Base-by-base conservation (phyloP, 352 stramenopile species). In the Sclerospora graminicola region DNA sequence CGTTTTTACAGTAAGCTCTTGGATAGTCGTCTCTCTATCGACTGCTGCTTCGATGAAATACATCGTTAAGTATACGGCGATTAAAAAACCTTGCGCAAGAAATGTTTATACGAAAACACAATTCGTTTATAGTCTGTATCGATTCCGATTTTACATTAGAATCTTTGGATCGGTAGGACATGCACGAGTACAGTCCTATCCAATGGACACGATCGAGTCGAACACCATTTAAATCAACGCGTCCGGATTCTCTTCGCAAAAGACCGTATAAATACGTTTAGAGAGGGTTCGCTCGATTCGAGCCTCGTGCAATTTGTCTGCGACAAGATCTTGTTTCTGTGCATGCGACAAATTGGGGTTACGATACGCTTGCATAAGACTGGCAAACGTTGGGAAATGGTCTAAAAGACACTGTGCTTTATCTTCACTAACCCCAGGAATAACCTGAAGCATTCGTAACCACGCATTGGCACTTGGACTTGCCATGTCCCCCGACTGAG, bases 381-480 rank as follows among this genome's bases (percentile, higher is more conserved):
- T 78, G 32, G 47, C 41, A 26, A 82, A 66, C 0, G 69, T 88
- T 15, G 75, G 75, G 21, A 77, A 88, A 32, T 77, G 56, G 37
- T 84, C 51, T 8, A 84, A 14, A 16, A 88, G 54, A 32, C 57
- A 66, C 50, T 88, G 75, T 15, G 75, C 75, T 11, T 77, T 76
- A 52, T 76, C 69, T 43, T 85, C 75, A 38, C 75, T 88, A 23
- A 85, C 69, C 9, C 69, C 63, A 4, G 75, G 75, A n/a, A 88
- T 72, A 15, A 82, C 73, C 48, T 83, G 75, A 13, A 88, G 63
- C 75, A 88, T 88, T n/a, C 72, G 75, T 9, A 88, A 52, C 75
- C 75, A 88, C 18, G 69, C 50, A 26, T 84, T 88, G 4, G 67
- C 62, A 39, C 63, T 71, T 0, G 15, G 31, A 47, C 78, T 85